Percentiles rank a stretch among this genome's conserved stretches.
These are phyloP conservation scores for Psophocarpus tetragonolobus DNA, from an alignment of 306 rosid species.

Conservation along the genomic window DNA sequence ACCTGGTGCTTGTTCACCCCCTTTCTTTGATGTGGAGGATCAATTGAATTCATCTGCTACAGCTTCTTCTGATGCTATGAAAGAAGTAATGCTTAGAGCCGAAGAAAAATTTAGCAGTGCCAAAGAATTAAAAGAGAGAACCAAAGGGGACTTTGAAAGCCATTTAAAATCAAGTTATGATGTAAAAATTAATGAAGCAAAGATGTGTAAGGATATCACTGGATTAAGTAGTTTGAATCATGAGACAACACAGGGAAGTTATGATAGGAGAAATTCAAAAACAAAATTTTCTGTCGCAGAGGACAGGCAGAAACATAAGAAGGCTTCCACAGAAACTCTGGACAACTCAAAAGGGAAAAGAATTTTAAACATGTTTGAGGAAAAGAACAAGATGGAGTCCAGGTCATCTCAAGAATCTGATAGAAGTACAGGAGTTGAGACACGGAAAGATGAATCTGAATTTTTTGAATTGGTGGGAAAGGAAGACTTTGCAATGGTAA, in stretches of 20 bases:
- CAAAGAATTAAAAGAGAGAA: background rate
- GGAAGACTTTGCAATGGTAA: background rate
- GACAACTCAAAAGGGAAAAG: background rate
- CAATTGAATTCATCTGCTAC: background rate
- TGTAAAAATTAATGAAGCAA: background rate
- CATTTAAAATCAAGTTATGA: background rate
- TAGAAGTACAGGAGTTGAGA: background rate
- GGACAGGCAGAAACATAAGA: background rate
- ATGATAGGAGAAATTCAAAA: background rate
- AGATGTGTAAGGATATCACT: background rate
- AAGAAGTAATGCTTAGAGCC: background rate
- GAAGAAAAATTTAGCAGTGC: background rate
- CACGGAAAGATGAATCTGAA: background rate
- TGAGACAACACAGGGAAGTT: background rate
- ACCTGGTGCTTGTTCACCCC: background rate
- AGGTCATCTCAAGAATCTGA: background rate
- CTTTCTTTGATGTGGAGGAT: constrained; percentile 13
- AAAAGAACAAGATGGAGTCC: background rate
- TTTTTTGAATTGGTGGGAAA: background rate
- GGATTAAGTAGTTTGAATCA: background rate
- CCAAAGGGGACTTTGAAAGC: background rate
- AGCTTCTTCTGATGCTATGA: background rate
- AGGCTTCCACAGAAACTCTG: background rate
- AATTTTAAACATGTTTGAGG: background rate
- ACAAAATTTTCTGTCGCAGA: background rate